Base-by-base conservation (phyloP, 768 basidiomycete species). In the Pleurotus tuber-regium region DNA sequence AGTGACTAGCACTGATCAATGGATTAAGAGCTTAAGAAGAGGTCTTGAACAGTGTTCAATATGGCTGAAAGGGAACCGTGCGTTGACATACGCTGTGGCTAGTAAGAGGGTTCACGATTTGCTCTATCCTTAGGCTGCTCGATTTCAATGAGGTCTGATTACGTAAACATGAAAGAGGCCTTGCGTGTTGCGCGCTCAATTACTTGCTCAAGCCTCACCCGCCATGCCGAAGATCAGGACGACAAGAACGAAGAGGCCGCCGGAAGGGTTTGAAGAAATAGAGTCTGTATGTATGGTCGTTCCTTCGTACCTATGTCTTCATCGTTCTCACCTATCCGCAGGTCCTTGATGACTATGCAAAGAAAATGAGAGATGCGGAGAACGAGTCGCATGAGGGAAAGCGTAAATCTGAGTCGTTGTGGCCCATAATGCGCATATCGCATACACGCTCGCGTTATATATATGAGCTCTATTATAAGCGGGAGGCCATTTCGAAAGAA, bases 331-430 rank as follows among this genome's bases (percentile, higher is more conserved):
- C 23, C 33, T 47, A 52, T 19, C 21, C 56, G 55, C 54, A 96
- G 89, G 87, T 98, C 60, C 87, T 98, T 58, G 97, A 98, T 59
- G 97, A 98, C 71, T 99, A 98, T 67, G 90, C 92, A 38, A 92
- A 93, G 76, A 98, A 97, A 76, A 99, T 99, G 97, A 78, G 97
- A 50, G 97, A 99, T 69, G 97, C 91, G 1, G 97, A 99, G 77
- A 97, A 95, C 63, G 97, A 99, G 72, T 86, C 87, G 1, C 97
- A 99, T 66, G 97, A 99, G 67, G 97, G 97, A 56, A 98, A 99
- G 68, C 91, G 94, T 66, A 93, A 89, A 70, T 82, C 87, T 21
- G 92, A 94, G 71, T 89, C 89, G 4, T 68, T 93, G 31, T 95
- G 97, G 96, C 93, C 96, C 36, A 97, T 99, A 55, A 98, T 98